Base-by-base conservation (phyloP, 1,284 basidiomycete genomes). In the Puccinia triticina region DNA sequence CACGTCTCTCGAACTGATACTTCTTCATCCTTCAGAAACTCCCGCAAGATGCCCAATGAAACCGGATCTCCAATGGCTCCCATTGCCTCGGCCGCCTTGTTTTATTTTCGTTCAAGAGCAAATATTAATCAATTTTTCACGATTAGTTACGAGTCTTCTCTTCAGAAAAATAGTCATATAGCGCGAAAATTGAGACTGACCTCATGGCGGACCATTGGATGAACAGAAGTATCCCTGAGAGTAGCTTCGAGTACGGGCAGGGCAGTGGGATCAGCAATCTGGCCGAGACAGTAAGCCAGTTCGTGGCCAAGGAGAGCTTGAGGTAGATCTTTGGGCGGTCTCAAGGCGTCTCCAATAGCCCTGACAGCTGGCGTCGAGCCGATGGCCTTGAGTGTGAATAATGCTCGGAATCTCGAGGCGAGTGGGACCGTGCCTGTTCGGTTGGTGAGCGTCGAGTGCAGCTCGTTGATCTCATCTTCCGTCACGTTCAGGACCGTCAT, bases 131-230 rank as follows among this genome's bases (percentile, higher is more conserved):
- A 73, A 73, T 53, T 12, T 8, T 12, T 26, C 16, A 55, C 46
- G 32, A 74, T 32, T 37, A 7, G 32, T 40, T 21, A 26, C 8
- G 12, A 80, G 43, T 21, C 55, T 23, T 26, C 8, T 57, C 46
- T 55, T 18, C n/a, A n/a, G n/a, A n/a, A n/a, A 55, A 76, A 34
- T 67, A 18, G 46, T 34, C n/a, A 32, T 55, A 43, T 53, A 71
- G 53, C 32, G 10, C 0, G n/a, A 37, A 67, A 64, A 26, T 73
- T 46, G 8, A 73, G 83, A 86, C 89, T 84, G 84, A 93, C 93
- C 90, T 99, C 96, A 89, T 99, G 96, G 80, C 96, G 90, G 82
- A 99, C 97, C 97, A 99, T 99, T 0, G 94, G 92, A 88, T 99
- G 95, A 87, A 96, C 92, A 5, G 89, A 86, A 69, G 88, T 87